Percentiles rank a stretch among this genome's conserved stretches.
Evolutionary conservation across 2,329 filamentous ascomycete species (phyloP).

Genomic region (Stagonosporopsis chrysanthemi): DNA sequence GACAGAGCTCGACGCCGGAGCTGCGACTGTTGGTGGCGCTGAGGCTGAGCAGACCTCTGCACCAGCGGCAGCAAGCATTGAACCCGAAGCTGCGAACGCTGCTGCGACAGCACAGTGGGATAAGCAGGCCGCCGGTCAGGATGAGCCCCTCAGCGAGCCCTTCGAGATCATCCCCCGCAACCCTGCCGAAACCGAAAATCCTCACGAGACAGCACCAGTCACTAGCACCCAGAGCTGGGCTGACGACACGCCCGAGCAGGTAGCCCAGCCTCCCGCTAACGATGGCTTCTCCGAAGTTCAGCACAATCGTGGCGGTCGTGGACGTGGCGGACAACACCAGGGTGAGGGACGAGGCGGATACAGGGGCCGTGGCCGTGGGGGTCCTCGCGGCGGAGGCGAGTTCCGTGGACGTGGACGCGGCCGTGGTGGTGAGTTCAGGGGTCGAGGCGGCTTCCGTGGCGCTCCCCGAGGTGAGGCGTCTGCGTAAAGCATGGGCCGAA

Average conservation of each 20-base stretch:
- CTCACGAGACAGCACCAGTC: conserved; percentile 59
- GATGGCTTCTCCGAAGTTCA: conserved; percentile 78
- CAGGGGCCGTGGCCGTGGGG: conserved; percentile 61
- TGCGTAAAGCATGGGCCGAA: conserved; percentile 17
- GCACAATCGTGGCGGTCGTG: conserved; percentile 53
- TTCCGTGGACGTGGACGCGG: conserved; percentile 52
- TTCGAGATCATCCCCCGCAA: conserved; percentile 81
- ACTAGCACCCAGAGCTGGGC: conserved; percentile 81
- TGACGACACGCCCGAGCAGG: conserved; percentile 67
- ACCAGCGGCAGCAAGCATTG: conserved; percentile 51
- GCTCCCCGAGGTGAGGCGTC: conserved; percentile 38
- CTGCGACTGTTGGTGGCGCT: conserved; percentile 41
- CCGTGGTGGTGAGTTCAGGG: conserved; percentile 52
- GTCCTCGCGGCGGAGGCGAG: conserved; percentile 49
- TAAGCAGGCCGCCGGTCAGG: conserved; percentile 56
- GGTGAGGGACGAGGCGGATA: conserved; percentile 61
- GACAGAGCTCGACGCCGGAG: conserved; percentile 67
- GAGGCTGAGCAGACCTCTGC: conserved; percentile 38
- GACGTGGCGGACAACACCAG: conserved; percentile 54
- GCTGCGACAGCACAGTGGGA: conserved; percentile 75
- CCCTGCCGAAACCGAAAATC: conserved; percentile 75
- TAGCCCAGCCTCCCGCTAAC: conserved; percentile 49
- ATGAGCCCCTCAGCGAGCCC: conserved; percentile 65
- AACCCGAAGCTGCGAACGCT: conserved; percentile 54
- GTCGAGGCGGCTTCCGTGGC: conserved; percentile 52